Evolutionary conservation across 1,139 yeast genomes (phyloP), one percentile per base, ranked within the genome.

Genomic region (Taiozyma sp.): DNA sequence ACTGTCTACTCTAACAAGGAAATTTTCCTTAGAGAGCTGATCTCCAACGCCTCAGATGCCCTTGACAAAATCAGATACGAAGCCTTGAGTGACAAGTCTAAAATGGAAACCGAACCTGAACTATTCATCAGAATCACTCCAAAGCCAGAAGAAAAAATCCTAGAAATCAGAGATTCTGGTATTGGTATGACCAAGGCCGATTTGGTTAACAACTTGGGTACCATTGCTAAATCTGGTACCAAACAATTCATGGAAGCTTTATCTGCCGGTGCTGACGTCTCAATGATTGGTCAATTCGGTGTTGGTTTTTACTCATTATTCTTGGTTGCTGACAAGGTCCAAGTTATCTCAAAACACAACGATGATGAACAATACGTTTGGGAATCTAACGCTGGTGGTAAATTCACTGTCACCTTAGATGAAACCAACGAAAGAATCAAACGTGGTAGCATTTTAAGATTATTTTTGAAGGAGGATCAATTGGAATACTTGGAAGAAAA

Each of bases 211-310:
- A 95, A 95, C 81, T 88, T 95, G 76, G 99, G 99, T 86, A 93
- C 99, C 63, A 95, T 95, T 71, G 99, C 99, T 71, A 95, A 93
- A 80, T 95, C 99, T 62, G 99, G 99, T 79, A 95, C 99, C 68
- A 95, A 95, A 81, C 89, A 96, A 63, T 95, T 95, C 74, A 93
- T 95, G 99, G 99, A 95, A 79, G 99, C 99, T 63, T 83, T 93
- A 64, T 86, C 96, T 63, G 97, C 97, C 62, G 99, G 99, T 79
- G 99, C 99, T 61, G 99, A 95, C 75, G 97, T 95, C 61, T 91
- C 98, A 61, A 95, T 95, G 99, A 95, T 95, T 79, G 99, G 99
- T 83, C 99, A 95, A 79, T 95, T 95, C 80, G 99, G 99, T 90
- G 99, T 95, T 67, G 99, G 99, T 84, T 95, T 95, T 93, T 95